Evolutionary conservation across 495 filamentous ascomycete species (phyloP), one percentile per base, ranked within the genome.

Genomic region (Penicillium chermesinum): DNA sequence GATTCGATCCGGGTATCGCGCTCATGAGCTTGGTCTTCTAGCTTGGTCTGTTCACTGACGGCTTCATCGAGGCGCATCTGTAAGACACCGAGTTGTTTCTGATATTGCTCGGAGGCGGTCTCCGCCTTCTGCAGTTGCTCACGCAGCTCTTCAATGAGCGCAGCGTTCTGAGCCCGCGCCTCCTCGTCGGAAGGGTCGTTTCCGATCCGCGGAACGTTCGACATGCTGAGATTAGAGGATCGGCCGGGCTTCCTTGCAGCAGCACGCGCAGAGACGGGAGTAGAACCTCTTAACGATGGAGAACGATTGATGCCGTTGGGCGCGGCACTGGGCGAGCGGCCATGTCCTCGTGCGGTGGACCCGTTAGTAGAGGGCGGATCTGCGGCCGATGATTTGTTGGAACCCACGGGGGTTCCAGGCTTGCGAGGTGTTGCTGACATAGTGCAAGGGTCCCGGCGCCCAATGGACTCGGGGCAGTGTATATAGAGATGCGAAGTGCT

Each of bases 41-140:
- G 64, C 67, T 85, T 86, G 41, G 78, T 80, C 55, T 95, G 90
- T 59, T 96, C 89, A 44, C 79, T 79, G 27, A 86, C 58, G 20
- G 90, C 81, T 53, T 98, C 93, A 53, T 96, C 89, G 1, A 97
- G 77, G 52, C 86, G 82, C 56, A 83, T 80, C 70, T 96, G 89
- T 25, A 97, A 64, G 9, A 94, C 82, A 48, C 89, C 87, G 18
- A 85, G 69, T 65, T 97, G 88, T 55, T 88, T 89, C 66, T 82
- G 82, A 57, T 84, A 86, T 52, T 93, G 83, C 53, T 94, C 89
- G 8, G 86, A 85, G 14, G 79, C 77, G 3, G 66, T 76, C 63
- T 96, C 91, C 12, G 89, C 85, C 61, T 87, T 89, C 57, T 84
- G 79, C 34, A 96, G 71, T 32, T 89, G 78, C 44, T 83, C 82